Evolutionary conservation across 208 protist genomes (phyloP), one percentile per base, ranked within the genome.

Genomic region (Trypanosoma caninum): DNA sequence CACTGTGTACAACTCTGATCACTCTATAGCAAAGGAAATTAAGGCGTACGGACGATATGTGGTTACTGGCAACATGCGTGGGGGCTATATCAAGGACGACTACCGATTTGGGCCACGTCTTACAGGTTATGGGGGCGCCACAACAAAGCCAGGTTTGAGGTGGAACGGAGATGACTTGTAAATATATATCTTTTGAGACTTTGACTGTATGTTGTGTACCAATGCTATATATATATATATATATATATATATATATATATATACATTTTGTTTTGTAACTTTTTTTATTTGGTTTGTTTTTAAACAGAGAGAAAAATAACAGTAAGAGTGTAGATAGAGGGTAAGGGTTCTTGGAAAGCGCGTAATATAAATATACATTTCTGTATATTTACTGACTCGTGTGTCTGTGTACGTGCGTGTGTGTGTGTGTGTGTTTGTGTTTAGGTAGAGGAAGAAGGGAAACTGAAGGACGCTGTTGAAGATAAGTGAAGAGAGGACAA

Each of bases 81-180:
- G 84, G 16, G 88, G 88, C 3, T 91, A 92, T 46, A 73, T 91
- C 18, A 94, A 94, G 58, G 80, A 78, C 2, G 88, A 94, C 45
- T 79, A 90, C 59, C 80, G 84, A 35, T 94, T 84, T 47, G 88
- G 88, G 0, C 88, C 84, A 10, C 82, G 84, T 8, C 65, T 94
- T 20, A 94, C 84, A 1, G 88, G 88, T 33, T 89, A 89, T 34
- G 73, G 75, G n/a, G 84, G 84, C 7, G 88, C 88, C n/a, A 91
- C 82, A 25, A 76, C 78, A 13, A 91, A 90, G 51, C 88, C 88
- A 0, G 88, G 88, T 2, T 65, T 94, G n/a, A 51, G 63, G 35
- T 94, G 88, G 88, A 90, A 90, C 45, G 88, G 88, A 22, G 84
- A 91, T 14, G 82, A 91, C 41, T 63, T 94, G 59, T 93, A 71